Evolutionary conservation across 73 alveolate genomes (phyloP).

Genomic region (Chromera velia): DNA sequence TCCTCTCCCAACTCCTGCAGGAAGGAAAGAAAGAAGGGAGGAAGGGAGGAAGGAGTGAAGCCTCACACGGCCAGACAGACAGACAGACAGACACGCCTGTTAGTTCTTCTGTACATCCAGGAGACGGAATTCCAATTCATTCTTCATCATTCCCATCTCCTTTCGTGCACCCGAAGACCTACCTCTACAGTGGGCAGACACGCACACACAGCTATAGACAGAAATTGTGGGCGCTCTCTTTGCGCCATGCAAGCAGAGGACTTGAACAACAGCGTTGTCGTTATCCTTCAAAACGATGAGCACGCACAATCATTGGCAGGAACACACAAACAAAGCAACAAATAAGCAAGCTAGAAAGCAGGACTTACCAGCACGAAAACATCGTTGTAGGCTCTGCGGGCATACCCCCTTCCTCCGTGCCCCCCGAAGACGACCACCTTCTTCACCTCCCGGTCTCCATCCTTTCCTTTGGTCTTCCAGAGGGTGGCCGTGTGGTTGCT

Average conservation of each 20-base stretch:
- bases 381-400: constrained; percentile 80
- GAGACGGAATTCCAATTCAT: not conserved
- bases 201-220: no score
- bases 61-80: no score
- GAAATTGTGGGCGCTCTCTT: not conserved
- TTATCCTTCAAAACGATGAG: not conserved
- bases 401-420: constrained; percentile 86
- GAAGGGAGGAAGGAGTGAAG: constrained; percentile 21
- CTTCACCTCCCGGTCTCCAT: not conserved
- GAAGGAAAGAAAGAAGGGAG: not conserved
- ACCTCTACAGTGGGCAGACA: not conserved
- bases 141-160: not conserved
- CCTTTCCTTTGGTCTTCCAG: not conserved
- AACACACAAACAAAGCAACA: not conserved
- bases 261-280: not conserved
- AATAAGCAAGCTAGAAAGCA: constrained; percentile 33
- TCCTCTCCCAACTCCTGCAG: not conserved
- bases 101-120: not conserved
- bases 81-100: no score
- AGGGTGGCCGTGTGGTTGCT: not conserved
- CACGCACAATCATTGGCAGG: not conserved
- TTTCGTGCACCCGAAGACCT: not conserved
- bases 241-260: not conserved
- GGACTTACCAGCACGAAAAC: constrained; percentile 68
- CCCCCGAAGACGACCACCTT: constrained; percentile 84